A percentile compares a stretch with the other conserved stretches of the same genome.
These are phyloP conservation scores for Hordeum pubiflorum DNA, from an alignment of 202 grass and related monocot genomes.

Conservation along the genomic window DNA sequence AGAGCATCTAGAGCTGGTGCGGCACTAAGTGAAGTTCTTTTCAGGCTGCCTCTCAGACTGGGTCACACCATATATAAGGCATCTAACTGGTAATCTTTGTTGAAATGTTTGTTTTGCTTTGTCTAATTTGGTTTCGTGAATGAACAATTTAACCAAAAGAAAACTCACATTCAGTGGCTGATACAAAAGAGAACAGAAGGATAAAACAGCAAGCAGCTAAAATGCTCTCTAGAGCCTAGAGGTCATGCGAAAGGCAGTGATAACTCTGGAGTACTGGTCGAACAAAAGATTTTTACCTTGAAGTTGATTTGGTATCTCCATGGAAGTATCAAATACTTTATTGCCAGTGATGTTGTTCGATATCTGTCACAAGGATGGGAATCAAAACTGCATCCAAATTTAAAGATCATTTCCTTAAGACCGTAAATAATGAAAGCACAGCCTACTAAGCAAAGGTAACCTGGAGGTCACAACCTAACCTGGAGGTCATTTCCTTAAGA, in stretches of 20 bases:
- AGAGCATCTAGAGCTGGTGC: not conserved
- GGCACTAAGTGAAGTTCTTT: not conserved
- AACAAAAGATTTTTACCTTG: conserved; percentile 37
- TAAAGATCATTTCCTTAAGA: conserved; percentile 27
- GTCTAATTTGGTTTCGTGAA: conserved; percentile 1
- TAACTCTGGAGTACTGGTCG: not conserved
- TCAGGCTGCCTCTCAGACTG: not conserved
- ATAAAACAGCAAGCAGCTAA: not conserved
- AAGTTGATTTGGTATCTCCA: conserved; percentile 34
- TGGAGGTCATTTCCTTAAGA: conserved; percentile 19
- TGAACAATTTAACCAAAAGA: conserved; percentile 7
- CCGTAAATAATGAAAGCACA: conserved; percentile 13
- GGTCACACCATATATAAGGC: not conserved
- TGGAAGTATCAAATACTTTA: conserved; percentile 32
- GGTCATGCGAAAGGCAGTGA: not conserved
- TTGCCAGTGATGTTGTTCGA: conserved; percentile 29
- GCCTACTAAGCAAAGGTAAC: conserved; percentile 5
- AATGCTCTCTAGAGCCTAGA: conserved; percentile 2
- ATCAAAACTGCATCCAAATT: conserved; percentile 33
- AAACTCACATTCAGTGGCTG: not conserved
- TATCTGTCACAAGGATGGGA: conserved; percentile 46
- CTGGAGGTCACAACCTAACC: not conserved
- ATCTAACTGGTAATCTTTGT: not conserved
- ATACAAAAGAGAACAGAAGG: not conserved
- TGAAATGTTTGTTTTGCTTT: not conserved